Evolutionary conservation across 352 stramenopile genomes (phyloP), one percentile per base, ranked within the genome.

Genomic region (Saprolegnia parasitica): DNA sequence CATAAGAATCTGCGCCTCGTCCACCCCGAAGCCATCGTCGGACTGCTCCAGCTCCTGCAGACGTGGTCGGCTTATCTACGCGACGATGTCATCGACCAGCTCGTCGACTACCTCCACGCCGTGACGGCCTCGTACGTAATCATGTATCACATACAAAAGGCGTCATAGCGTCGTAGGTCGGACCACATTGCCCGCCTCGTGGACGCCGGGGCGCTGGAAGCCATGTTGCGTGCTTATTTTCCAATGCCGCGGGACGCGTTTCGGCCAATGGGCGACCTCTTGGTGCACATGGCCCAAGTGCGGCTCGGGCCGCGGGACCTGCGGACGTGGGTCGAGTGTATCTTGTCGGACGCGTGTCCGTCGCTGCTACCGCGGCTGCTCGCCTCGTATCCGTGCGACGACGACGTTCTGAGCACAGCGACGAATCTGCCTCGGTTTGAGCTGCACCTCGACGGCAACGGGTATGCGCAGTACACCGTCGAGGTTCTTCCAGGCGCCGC

Each of bases 311-410:
- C 24, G 24, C 52, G 52, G 35, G 52, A 60, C 9, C 35, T 60
- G 13, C 52, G 52, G 8, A 21, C 11, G 11, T 60, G 52, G 52
- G 52, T 60, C 13, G 11, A 60, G 52, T n/a, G 16, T 4, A 60
- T 60, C 52, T n/a, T 60, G 11, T 60, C 52, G 35, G 35, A 60
- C 9, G 35, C 13, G n/a, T 60, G 52, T n/a, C 35, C 52, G 24
- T 42, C 24, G 35, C 52, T 60, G 13, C 20, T 60, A 9, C 52
- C 52, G 52, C 52, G 24, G 11, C 35, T 60, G 52, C 52, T 60
- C 35, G 24, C 11, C 16, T 11, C 52, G 35, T 60, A 60, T 24
- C 35, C 52, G 24, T n/a, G 13, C 11, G 52, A 42, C 52, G 24
- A 16, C 16, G 52, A 60, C 35, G 3, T 60, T 4, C 52, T 60